Evolutionary conservation across 1,139 yeast genomes (phyloP).

Genomic region (Blastobotrys persicus): DNA sequence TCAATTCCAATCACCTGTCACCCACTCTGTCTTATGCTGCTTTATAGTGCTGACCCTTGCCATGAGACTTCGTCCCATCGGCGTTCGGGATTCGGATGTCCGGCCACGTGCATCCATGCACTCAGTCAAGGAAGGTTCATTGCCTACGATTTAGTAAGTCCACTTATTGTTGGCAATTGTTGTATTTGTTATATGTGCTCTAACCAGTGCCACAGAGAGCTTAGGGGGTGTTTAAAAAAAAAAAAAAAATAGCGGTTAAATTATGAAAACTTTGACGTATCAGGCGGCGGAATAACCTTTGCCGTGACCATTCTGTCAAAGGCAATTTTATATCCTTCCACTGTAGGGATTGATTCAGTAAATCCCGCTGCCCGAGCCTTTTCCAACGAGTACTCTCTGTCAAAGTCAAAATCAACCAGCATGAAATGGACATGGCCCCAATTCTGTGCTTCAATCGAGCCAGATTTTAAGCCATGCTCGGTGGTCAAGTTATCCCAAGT

Average conservation of each 20-base stretch:
- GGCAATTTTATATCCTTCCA: background rate
- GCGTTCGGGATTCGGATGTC: background rate
- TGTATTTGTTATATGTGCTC: no score
- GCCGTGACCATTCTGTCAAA: background rate
- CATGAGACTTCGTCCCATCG: background rate
- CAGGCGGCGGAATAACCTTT: background rate
- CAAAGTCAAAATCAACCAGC: background rate
- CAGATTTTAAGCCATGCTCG: background rate
- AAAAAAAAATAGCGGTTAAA: no score
- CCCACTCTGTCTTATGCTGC: no score
- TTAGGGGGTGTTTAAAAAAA: no score
- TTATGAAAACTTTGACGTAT: no score
- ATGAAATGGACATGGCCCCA: background rate
- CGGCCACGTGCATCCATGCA: background rate
- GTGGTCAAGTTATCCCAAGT: background rate
- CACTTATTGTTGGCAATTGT: no score
- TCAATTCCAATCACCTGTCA: background rate
- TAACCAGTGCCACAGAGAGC: no score
- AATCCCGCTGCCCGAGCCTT: background rate
- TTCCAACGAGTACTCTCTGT: background rate
- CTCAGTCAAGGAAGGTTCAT: no score
- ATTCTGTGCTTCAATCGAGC: background rate
- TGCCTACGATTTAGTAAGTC: no score
- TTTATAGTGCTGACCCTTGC: background rate
- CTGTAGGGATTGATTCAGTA: background rate